These are phyloP conservation scores for Graphiopsis chlorocephala DNA, from an alignment of 2,329 filamentous ascomycete species.

Conservation along the genomic window DNA sequence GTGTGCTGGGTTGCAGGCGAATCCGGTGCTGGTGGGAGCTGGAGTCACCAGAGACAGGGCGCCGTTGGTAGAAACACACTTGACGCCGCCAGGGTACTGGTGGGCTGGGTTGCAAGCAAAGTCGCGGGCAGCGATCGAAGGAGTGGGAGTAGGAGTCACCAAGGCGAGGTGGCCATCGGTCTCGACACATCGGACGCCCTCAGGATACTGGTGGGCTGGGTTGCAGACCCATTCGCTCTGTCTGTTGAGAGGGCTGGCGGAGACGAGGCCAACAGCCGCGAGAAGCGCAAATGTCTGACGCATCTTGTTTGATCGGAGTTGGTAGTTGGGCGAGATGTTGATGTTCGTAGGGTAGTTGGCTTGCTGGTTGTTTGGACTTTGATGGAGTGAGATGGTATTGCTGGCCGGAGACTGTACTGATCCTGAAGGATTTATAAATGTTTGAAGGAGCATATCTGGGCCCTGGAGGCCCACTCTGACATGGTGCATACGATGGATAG, in stretches of 20 bases:
- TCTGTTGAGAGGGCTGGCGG: slow-evolving; percentile 36
- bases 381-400: not conserved
- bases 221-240: slow-evolving; percentile 19
- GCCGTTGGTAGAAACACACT: slow-evolving; percentile 19
- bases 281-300: slow-evolving; percentile 1
- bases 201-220: slow-evolving; percentile 24
- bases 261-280: slow-evolving; percentile 31
- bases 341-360: not conserved
- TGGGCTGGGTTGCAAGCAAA: slow-evolving; percentile 22
- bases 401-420: not conserved
- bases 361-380: not conserved
- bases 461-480: not conserved
- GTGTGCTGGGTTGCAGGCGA: slow-evolving; percentile 26
- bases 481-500: not conserved
- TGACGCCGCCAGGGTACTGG: slow-evolving; percentile 22
- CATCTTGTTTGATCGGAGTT: not conserved
- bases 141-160: slow-evolving; percentile 17
- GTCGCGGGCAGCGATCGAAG: not conserved
- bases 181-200: slow-evolving; percentile 20
- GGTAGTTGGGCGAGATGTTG: not conserved
- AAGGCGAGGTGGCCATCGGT: slow-evolving; percentile 19
- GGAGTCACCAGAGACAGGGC: slow-evolving; percentile 20
- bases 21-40: slow-evolving; percentile 11
- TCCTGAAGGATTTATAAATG: not conserved
- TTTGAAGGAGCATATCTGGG: not conserved